Conservation (phyloP, 148 eudicot species). For the Rhododendron griersonianum region DNA sequence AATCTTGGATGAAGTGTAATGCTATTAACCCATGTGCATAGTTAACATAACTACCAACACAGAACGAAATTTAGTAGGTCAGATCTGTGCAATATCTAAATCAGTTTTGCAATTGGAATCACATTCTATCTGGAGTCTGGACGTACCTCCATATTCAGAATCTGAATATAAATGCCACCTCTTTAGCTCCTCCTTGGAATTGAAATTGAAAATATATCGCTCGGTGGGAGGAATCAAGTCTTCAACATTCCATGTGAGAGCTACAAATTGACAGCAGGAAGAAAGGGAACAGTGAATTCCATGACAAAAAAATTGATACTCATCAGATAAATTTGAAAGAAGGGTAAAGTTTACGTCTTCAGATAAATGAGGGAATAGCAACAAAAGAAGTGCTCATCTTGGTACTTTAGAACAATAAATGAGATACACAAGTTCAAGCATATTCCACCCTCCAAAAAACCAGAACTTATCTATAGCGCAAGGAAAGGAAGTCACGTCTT, state of each 20-base stretch:
- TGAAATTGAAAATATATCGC: conserved; percentile 65
- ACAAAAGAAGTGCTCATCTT: background rate
- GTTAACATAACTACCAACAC: background rate
- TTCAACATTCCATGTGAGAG: conserved; percentile 81
- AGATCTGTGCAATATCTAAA: background rate
- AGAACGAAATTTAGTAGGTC: background rate
- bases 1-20: background rate
- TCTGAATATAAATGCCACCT: conserved; percentile 97
- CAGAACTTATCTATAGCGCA: background rate
- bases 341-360: background rate
- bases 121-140: background rate
- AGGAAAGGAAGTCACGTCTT: background rate
- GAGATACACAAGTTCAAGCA: background rate
- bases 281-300: background rate
- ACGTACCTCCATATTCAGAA: conserved; percentile 92
- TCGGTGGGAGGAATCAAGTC: conserved; percentile 86
- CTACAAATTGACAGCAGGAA: conserved; percentile 35
- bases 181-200: conserved; percentile 77
- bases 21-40: background rate
- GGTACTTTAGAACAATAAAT: background rate
- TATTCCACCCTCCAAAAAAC: background rate
- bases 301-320: background rate
- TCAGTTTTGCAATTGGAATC: conserved; percentile 6
- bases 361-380: background rate
- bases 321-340: background rate